Evolutionary conservation across 1,139 yeast genomes (phyloP), one percentile per base, ranked within the genome.

Genomic region (Insectozyma bohioensis): DNA sequence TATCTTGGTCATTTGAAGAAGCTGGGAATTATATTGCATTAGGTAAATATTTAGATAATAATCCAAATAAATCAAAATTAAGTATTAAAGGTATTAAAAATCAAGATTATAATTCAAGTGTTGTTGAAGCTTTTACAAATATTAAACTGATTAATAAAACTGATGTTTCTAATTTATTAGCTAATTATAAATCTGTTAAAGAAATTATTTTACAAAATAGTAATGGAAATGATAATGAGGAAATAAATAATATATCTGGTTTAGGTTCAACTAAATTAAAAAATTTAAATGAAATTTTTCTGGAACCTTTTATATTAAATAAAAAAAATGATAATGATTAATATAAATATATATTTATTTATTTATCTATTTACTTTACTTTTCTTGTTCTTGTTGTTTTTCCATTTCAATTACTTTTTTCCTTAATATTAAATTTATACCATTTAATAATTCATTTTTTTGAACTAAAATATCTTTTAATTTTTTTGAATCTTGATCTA

Each of bases 1-100:
- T 87, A 22, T 85, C 95, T 0, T 88, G 95, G 85, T 76, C 81
- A 19, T 79, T 78, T 45, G 87, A 79, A 42, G 97, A 92, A 50
- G 95, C 96, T 2, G 95, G 90, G 0, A 80, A 77, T 38, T 90
- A 88, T 50, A 57, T 90, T 14, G 77, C 68, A 5, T 59, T 63
- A 47, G 56, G 75, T 20, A 76, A 75, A 46, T 70, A 66, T 30
- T 65, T 72, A 37, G 80, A 74, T 42, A 49, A 60, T 19, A 41
- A 58, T 2, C 58, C 57, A 2, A 45, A 50, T 19, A 54, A 52
- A 31, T 38, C 57, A 7, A 46, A 48, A 26, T 45, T 52, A 13
- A 33, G 40, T 8, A 70, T 76, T 35, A 67, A 66, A 45, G 80
- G 78, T 4, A 47, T 57, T 15, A 57, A 55, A 38, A 63, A 63